Conservation (phyloP, 2,329 filamentous ascomycete genomes). For the Fusarium falciforme region DNA sequence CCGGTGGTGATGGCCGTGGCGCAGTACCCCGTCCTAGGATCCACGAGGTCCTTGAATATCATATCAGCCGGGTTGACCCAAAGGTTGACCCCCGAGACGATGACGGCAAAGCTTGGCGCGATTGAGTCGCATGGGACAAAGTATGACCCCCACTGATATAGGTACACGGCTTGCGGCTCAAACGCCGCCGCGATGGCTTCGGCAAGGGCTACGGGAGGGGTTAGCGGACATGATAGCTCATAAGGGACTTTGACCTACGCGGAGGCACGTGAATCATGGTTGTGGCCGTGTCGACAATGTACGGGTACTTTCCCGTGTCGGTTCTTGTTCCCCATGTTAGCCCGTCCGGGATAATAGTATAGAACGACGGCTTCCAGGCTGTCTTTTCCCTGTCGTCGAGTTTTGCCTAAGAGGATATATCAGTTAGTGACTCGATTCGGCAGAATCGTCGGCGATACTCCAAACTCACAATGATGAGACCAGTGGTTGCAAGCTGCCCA, state of each 20-base stretch:
- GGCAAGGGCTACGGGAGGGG: conserved; percentile 52
- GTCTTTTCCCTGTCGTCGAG: conserved; percentile 53
- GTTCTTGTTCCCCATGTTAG: conserved; percentile 57
- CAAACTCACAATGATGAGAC: conserved; percentile 59
- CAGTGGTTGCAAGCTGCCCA: conserved; percentile 48
- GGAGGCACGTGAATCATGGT: conserved; percentile 63
- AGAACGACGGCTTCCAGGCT: conserved; percentile 61
- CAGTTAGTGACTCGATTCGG: not conserved
- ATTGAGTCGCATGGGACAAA: conserved; percentile 62
- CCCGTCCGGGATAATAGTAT: conserved; percentile 64
- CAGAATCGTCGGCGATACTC: not conserved
- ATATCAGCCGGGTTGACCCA: conserved; percentile 61
- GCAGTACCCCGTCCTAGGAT: conserved; percentile 60
- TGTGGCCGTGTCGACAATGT: conserved; percentile 65
- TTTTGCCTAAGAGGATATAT: conserved; percentile 52
- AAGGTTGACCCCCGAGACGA: conserved; percentile 57
- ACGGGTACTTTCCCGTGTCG: conserved; percentile 58
- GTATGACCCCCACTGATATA: conserved; percentile 60
- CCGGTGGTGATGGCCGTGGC: conserved; percentile 60
- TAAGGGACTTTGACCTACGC: conserved; percentile 48
- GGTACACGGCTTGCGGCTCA: conserved; percentile 58
- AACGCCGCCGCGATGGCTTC: conserved; percentile 61
- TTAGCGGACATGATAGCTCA: not conserved
- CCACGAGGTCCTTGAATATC: conserved; percentile 56
- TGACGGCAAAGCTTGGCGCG: conserved; percentile 58